Evolutionary conservation across 1,284 basidiomycete genomes (phyloP), one percentile per base, ranked within the genome.

Genomic region (Peniophora sp.): DNA sequence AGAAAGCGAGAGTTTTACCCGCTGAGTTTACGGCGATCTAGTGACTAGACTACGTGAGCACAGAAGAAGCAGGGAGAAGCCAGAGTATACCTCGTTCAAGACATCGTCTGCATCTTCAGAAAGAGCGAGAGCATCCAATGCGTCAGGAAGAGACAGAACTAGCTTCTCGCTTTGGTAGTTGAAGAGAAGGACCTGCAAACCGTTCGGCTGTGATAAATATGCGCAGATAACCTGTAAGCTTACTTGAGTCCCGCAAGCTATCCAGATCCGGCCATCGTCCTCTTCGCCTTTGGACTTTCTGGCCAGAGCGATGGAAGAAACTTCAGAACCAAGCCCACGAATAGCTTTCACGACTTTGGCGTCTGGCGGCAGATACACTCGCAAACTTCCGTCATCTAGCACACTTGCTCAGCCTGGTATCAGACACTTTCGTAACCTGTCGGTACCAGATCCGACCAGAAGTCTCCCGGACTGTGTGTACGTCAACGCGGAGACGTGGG

Each of bases 351-450:
- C 56, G 3, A 88, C 85, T 59, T 75, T 84, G 54, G 69, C 69
- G 0, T 78, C 73, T 2, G 79, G 75, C 3, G 80, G 65, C 52
- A 73, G 67, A 59, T 89, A 90, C 20, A 86, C 65, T 19, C 88
- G 79, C 46, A 89, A 63, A 49, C 75, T 75, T 11, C 87, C 87
- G 63, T 90, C 85, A 56, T 79, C 87, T 86, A 55, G 35, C 20
- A 44, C 12, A 45, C 52, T 53, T 12, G 36, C 27, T 45, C 53
- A 53, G 38, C 16, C 5, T 52, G 32, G 25, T 46, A 48, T 25
- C 23, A 9, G 23, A 45, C 44, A 10, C 9, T 20, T 9, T 3
- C 12, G 10, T 11, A 20, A 49, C 27, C 14, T 23, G 27, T 27
- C n/a, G 39, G 45, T 48, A 58, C 57, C 56, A 46, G 57, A 58